Evolutionary conservation across 208 protist species (phyloP).

Genomic region (Crithidia sp.): DNA sequence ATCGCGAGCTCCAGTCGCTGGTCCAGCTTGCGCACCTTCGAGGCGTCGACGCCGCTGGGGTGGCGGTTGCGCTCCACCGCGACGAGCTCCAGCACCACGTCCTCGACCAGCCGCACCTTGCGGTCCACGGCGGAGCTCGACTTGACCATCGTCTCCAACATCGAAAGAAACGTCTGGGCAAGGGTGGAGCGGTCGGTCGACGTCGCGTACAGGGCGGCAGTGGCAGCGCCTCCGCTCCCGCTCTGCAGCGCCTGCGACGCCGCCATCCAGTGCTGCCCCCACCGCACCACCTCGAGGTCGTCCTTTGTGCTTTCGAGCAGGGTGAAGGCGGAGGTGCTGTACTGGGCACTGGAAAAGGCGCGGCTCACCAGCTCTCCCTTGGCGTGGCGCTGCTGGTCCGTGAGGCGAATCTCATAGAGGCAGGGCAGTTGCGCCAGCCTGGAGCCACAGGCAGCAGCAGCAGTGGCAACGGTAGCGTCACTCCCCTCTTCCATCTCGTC

Average conservation of each 20-base stretch:
- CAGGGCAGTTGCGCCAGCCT: slow-evolving; percentile 21
- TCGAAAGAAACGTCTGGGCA: slow-evolving; percentile 82
- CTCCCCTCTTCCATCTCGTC: slow-evolving; percentile 12
- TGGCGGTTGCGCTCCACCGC: slow-evolving; percentile 71
- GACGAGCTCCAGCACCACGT: slow-evolving; percentile 72
- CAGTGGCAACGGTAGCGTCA: neutral
- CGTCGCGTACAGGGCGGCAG: slow-evolving; percentile 29
- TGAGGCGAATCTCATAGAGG: slow-evolving; percentile 70
- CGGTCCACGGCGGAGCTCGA: slow-evolving; percentile 38
- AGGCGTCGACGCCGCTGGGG: slow-evolving; percentile 38
- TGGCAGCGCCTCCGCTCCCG: neutral
- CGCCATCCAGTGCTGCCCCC: slow-evolving; percentile 45
- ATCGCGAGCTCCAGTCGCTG: slow-evolving; percentile 78
- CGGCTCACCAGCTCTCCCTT: slow-evolving; percentile 71
- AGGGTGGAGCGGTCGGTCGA: slow-evolving; percentile 76
- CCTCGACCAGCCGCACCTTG: slow-evolving; percentile 63
- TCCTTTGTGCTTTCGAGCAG: slow-evolving; percentile 48
- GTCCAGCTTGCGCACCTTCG: slow-evolving; percentile 68
- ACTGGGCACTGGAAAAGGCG: slow-evolving; percentile 66
- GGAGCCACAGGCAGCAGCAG: neutral
- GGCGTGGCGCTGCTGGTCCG: slow-evolving; percentile 84
- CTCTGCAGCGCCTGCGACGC: slow-evolving; percentile 2
- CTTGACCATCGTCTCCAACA: slow-evolving; percentile 70
- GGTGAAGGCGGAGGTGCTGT: slow-evolving; percentile 42
- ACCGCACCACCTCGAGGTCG: slow-evolving; percentile 71